Conservation (phyloP, 768 basidiomycete species). For the Hericium coralloides region DNA sequence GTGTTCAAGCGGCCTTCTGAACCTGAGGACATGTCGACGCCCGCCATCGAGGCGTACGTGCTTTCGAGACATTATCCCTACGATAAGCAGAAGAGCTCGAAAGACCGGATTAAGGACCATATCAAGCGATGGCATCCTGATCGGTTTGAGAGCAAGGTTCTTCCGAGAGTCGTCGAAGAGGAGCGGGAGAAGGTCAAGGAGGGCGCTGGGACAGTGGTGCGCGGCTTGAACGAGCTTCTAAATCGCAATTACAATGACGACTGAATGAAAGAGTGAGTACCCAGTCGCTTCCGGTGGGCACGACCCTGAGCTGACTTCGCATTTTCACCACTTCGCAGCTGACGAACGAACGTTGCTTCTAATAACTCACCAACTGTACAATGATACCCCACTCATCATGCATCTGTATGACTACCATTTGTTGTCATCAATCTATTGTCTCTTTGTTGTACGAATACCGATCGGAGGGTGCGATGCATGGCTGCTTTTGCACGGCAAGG, state of each 20-base stretch:
- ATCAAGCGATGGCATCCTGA: constrained; percentile 78
- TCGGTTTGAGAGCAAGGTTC: constrained; percentile 62
- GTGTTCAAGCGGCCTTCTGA: constrained; percentile 44
- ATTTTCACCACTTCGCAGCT: constrained; percentile 5
- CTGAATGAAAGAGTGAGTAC: constrained; percentile 9
- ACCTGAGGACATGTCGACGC: constrained; percentile 53
- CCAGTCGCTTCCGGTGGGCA: background rate
- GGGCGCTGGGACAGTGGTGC: constrained; percentile 65
- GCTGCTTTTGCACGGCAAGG: too few species aligned
- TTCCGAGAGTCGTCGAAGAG: constrained; percentile 52
- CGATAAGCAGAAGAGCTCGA: constrained; percentile 42
- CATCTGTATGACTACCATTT: constrained; percentile 16
- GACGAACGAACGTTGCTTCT: constrained; percentile 7
- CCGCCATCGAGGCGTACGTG: constrained; percentile 53
- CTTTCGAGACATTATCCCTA: constrained; percentile 46
- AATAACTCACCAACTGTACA: constrained; percentile 13
- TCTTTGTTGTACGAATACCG: background rate
- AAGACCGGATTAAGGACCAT: constrained; percentile 70
- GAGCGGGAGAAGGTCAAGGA: constrained; percentile 61
- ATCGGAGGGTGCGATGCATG: too few species aligned
- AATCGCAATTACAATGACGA: constrained; percentile 25
- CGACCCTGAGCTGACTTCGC: background rate
- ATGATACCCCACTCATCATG: constrained; percentile 16
- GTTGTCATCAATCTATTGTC: constrained; percentile 10
- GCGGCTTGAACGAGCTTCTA: constrained; percentile 65